Conservation (phyloP, 257 asterid species). For the Lycium barbarum region DNA sequence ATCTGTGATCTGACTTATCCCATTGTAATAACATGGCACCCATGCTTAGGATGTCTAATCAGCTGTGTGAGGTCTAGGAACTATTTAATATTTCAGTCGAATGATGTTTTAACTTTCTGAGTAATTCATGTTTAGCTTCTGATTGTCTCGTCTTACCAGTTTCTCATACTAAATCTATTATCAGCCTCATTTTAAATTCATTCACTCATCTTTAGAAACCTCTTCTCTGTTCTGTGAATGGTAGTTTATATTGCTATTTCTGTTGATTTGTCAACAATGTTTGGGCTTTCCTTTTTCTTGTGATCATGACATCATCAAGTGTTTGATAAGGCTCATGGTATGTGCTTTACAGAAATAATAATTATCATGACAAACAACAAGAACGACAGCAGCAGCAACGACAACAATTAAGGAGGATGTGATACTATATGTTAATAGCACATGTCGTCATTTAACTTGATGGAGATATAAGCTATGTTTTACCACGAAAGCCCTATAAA, state of each 20-base stretch:
- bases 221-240: not conserved
- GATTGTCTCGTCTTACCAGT: not conserved
- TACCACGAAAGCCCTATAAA: not conserved
- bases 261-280: not conserved
- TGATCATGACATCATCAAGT: not conserved
- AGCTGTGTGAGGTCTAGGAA: not conserved
- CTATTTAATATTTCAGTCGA: not conserved
- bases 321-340: not conserved
- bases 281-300: not conserved
- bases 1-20: not conserved
- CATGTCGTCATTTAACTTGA: slow-evolving; percentile 9
- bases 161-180: not conserved
- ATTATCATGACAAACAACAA: not conserved
- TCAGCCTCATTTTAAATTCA: not conserved
- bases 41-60: not conserved
- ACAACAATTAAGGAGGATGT: not conserved
- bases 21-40: not conserved
- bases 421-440: not conserved
- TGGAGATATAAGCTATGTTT: not conserved
- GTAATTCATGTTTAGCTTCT: not conserved
- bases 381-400: not conserved
- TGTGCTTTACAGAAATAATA: not conserved
- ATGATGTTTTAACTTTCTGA: not conserved
- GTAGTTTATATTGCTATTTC: not conserved
- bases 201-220: not conserved